Evolutionary conservation across 371 early-diverging fungal species (phyloP).

Genomic region (Mortierella sp.): DNA sequence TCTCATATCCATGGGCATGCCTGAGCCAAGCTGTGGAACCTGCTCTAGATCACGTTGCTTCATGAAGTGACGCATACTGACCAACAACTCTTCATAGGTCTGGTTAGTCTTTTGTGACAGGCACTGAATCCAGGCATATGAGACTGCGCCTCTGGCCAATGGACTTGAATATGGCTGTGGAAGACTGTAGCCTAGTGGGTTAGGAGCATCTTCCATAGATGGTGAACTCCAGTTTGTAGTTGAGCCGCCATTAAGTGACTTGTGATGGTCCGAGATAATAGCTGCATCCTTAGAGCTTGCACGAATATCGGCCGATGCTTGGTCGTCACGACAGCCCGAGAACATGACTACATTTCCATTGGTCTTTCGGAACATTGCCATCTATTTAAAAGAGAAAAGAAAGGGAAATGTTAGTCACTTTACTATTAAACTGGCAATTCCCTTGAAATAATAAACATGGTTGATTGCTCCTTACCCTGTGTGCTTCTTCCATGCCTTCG

Average conservation of each 20-base stretch:
- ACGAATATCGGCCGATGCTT: slow-evolving; percentile 68
- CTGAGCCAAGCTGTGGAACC: slow-evolving; percentile 77
- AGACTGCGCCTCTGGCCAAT: slow-evolving; percentile 62
- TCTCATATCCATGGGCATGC: slow-evolving; percentile 73
- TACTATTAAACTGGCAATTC: neutral
- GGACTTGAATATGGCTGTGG: slow-evolving; percentile 51
- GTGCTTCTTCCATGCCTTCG: slow-evolving; percentile 41
- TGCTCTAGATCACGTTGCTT: slow-evolving; percentile 64
- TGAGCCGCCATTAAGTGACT: neutral
- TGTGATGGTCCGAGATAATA: slow-evolving; percentile 41
- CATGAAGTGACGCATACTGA: slow-evolving; percentile 60
- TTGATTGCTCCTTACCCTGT: slow-evolving; percentile 18
- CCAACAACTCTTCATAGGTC: slow-evolving; percentile 62
- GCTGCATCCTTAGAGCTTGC: slow-evolving; percentile 40
- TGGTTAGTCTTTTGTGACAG: slow-evolving; percentile 53
- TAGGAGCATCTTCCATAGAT: slow-evolving; percentile 13
- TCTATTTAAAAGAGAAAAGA: slow-evolving; percentile 10
- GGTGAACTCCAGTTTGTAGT: slow-evolving; percentile 26
- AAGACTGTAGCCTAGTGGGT: slow-evolving; percentile 51
- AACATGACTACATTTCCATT: slow-evolving; percentile 62
- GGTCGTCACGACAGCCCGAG: slow-evolving; percentile 70
- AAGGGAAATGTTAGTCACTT: neutral
- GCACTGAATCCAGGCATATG: slow-evolving; percentile 62
- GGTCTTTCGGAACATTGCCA: slow-evolving; percentile 50
- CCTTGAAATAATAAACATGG: neutral